Evolutionary conservation across 768 basidiomycete genomes (phyloP).

Genomic region (Scleroderma bovista): DNA sequence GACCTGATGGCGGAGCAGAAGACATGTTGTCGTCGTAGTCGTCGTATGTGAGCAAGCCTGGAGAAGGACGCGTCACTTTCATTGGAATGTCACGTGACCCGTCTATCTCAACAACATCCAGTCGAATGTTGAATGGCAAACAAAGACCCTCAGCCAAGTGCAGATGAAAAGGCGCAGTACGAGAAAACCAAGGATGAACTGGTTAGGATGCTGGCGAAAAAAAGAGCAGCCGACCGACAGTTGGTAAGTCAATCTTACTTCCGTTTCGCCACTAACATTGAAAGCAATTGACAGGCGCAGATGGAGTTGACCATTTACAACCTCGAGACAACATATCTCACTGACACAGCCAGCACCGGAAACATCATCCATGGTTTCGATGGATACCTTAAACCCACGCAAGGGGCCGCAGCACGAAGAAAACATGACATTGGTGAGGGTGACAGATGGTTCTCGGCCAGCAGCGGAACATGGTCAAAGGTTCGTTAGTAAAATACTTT

Average conservation of each 20-base stretch:
- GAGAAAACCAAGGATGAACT: slow-evolving; percentile 73
- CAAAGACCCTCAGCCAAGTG: slow-evolving; percentile 37
- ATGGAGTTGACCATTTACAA: slow-evolving; percentile 76
- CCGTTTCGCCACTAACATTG: background rate
- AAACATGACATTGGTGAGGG: slow-evolving; percentile 72
- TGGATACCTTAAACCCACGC: slow-evolving; percentile 73
- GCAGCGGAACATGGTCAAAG: slow-evolving; percentile 73
- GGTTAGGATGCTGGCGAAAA: slow-evolving; percentile 66
- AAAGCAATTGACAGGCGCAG: slow-evolving; percentile 55
- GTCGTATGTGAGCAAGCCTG: background rate
- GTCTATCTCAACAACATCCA: background rate
- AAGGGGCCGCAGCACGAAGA: slow-evolving; percentile 46
- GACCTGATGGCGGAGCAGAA: slow-evolving; percentile 51
- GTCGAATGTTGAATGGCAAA: slow-evolving; percentile 29
- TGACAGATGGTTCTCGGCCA: slow-evolving; percentile 78
- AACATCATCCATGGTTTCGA: slow-evolving; percentile 89
- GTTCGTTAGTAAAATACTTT: slow-evolving; percentile 29
- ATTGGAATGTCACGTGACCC: background rate
- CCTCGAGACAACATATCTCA: slow-evolving; percentile 68
- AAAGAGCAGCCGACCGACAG: slow-evolving; percentile 70
- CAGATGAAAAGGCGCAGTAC: slow-evolving; percentile 70
- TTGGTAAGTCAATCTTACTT: slow-evolving; percentile 43
- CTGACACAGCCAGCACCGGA: slow-evolving; percentile 77
- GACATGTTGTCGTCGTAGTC: slow-evolving; percentile 41
- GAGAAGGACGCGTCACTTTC: slow-evolving; percentile 21